These are phyloP conservation scores for Saitozyma sp. DNA, from an alignment of 768 basidiomycete species.

Conservation along the genomic window DNA sequence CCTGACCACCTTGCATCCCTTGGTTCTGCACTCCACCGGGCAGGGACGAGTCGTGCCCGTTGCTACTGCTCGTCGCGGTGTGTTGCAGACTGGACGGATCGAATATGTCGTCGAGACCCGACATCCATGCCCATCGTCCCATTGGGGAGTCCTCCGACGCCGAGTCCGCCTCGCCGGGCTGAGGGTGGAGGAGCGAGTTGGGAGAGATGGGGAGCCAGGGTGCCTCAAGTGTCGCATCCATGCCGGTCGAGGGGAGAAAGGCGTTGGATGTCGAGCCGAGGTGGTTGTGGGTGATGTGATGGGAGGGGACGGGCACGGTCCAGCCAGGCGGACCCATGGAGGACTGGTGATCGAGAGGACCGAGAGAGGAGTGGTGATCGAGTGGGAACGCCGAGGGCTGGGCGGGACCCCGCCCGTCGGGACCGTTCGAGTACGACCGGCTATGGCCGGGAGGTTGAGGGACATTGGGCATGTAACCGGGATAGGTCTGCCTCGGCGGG, in stretches of 20 bases:
- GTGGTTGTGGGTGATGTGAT: slow-evolving; percentile 1
- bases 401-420: no score
- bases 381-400: no score
- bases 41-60: no score
- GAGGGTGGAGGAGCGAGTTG: slow-evolving; percentile 9
- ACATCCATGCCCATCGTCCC: slow-evolving; percentile 9
- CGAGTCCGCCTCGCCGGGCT: slow-evolving; percentile 9
- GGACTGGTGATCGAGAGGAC: no score
- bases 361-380: no score
- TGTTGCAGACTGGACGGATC: not conserved
- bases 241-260: not conserved
- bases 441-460: not conserved
- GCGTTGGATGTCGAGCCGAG: not conserved
- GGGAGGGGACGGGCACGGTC: not conserved
- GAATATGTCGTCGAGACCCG: slow-evolving; percentile 6
- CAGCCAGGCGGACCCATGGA: not conserved
- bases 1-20: not conserved
- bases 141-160: slow-evolving; percentile 6
- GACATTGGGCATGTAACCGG: not conserved
- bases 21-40: not conserved
- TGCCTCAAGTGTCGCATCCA: not conserved
- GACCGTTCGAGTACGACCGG: not conserved
- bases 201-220: slow-evolving; percentile 16
- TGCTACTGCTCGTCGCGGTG: not conserved
- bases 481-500: slow-evolving; percentile 3